Evolutionary conservation across 1,284 basidiomycete species (phyloP).

Genomic region (Schizophyllum commune): DNA sequence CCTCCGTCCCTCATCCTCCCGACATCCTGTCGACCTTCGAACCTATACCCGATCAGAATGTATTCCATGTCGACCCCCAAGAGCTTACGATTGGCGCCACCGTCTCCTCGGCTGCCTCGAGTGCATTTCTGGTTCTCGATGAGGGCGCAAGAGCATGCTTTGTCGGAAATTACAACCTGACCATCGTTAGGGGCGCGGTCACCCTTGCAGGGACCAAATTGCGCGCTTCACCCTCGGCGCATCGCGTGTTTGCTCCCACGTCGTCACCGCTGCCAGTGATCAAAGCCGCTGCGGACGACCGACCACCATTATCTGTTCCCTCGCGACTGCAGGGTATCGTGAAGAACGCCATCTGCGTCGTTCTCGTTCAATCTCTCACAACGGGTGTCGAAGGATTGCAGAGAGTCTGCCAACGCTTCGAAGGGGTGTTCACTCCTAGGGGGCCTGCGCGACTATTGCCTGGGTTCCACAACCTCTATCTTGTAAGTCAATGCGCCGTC

Average conservation of each 20-base stretch:
- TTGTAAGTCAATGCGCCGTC: conserved; percentile 39
- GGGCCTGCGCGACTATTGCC: conserved; percentile 20
- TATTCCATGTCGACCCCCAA: conserved; percentile 33
- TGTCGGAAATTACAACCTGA: conserved; percentile 47
- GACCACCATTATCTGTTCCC: conserved; percentile 1
- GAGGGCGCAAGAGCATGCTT: conserved; percentile 17
- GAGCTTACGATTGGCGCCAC: conserved; percentile 12
- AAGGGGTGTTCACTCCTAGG: conserved; percentile 45
- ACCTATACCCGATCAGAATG: conserved; percentile 35
- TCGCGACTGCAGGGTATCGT: conserved; percentile 12
- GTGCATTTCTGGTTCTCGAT: conserved; percentile 36
- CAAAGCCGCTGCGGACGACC: conserved; percentile 21
- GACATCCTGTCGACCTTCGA: conserved; percentile 35
- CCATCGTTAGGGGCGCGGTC: conserved; percentile 48
- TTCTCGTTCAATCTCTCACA: conserved; percentile 46
- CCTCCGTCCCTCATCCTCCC: conserved; percentile 7
- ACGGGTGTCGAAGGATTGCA: conserved; percentile 62
- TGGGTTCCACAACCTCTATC: conserved; percentile 26
- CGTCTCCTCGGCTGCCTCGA: conserved; percentile 34
- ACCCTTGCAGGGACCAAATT: conserved; percentile 43
- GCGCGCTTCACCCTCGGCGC: conserved; percentile 26
- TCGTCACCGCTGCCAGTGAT: conserved; percentile 61
- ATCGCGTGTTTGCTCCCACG: conserved; percentile 56
- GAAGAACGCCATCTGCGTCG: conserved; percentile 24
- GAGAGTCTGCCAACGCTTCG: conserved; percentile 51